Conservation (phyloP, 2,329 filamentous ascomycete genomes). For the Graphilbum fragrans region DNA sequence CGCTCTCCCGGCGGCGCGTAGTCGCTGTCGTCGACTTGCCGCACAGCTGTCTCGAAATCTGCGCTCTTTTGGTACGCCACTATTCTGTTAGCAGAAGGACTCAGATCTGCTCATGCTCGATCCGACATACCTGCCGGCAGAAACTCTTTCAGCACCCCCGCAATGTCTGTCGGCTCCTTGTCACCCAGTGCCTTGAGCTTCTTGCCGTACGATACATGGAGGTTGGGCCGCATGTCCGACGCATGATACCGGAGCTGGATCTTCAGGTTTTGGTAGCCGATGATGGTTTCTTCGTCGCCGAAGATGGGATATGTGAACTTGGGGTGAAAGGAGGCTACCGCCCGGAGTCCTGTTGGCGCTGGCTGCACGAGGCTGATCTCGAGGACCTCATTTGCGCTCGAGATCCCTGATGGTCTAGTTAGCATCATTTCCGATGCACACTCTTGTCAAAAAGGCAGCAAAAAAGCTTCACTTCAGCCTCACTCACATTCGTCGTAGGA, state of each 20-base stretch:
- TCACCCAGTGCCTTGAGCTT: slow-evolving; percentile 60
- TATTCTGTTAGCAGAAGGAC: slow-evolving; percentile 19
- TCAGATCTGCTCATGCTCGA: neutral
- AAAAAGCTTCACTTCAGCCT: neutral
- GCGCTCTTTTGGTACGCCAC: slow-evolving; percentile 54
- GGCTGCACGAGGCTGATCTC: slow-evolving; percentile 46
- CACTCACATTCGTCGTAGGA: slow-evolving; percentile 8
- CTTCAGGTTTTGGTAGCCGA: slow-evolving; percentile 74
- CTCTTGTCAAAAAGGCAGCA: neutral
- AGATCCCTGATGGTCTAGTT: slow-evolving; percentile 33
- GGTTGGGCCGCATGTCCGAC: slow-evolving; percentile 64
- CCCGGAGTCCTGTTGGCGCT: slow-evolving; percentile 35
- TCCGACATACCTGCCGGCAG: slow-evolving; percentile 49
- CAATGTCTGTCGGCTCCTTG: slow-evolving; percentile 56
- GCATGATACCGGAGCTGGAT: slow-evolving; percentile 59
- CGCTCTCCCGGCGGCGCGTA: slow-evolving; percentile 67
- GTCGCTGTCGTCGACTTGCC: slow-evolving; percentile 23
- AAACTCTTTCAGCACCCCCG: slow-evolving; percentile 49
- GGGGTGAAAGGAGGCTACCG: slow-evolving; percentile 63
- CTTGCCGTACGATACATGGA: slow-evolving; percentile 59
- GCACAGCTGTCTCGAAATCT: slow-evolving; percentile 50
- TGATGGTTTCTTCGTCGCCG: slow-evolving; percentile 82
- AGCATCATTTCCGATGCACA: neutral
- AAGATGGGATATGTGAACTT: slow-evolving; percentile 87
- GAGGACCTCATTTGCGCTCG: slow-evolving; percentile 49